phyloP scores from a whole-genome alignment of 768 basidiomycete genomes.

The Pisolithus microcarpus region DNA sequence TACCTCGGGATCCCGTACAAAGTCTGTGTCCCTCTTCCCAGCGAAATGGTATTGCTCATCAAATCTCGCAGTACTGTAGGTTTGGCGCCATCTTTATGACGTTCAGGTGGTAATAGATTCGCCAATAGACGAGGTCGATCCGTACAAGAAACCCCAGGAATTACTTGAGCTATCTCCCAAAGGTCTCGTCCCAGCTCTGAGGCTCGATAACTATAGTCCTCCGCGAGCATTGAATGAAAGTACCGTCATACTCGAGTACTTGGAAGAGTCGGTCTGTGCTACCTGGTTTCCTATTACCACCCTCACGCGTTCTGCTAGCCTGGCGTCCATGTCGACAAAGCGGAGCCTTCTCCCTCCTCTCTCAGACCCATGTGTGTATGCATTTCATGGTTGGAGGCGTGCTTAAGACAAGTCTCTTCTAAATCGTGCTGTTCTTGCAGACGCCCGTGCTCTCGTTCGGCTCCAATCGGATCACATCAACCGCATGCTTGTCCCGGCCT shows the following conservation, averaged over 20 bases:
- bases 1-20: slow-evolving; percentile 65
- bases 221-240: slow-evolving; percentile 70
- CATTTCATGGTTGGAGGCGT: not conserved
- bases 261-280: slow-evolving; percentile 55
- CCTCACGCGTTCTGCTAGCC: slow-evolving; percentile 25
- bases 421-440: slow-evolving; percentile 25
- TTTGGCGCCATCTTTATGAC: not conserved
- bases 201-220: slow-evolving; percentile 45
- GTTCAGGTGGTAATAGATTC: not conserved
- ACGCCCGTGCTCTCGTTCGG: slow-evolving; percentile 59
- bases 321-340: slow-evolving; percentile 42
- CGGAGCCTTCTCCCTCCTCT: slow-evolving; percentile 50
- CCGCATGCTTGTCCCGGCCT: slow-evolving; percentile 58
- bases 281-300: not conserved
- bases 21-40: slow-evolving; percentile 28
- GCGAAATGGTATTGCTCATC: not conserved
- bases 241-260: slow-evolving; percentile 69
- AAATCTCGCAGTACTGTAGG: slow-evolving; percentile 33
- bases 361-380: slow-evolving; percentile 50
- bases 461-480: slow-evolving; percentile 65
- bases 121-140: slow-evolving; percentile 65
- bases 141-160: slow-evolving; percentile 75
- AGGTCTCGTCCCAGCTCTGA: slow-evolving; percentile 69
- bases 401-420: not conserved
- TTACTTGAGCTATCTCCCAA: slow-evolving; percentile 78